A percentile compares a stretch with the other conserved stretches of the same genome.
Conservation (phyloP, 208 protist genomes). For the Herpetomonas samuelpessoai region DNA sequence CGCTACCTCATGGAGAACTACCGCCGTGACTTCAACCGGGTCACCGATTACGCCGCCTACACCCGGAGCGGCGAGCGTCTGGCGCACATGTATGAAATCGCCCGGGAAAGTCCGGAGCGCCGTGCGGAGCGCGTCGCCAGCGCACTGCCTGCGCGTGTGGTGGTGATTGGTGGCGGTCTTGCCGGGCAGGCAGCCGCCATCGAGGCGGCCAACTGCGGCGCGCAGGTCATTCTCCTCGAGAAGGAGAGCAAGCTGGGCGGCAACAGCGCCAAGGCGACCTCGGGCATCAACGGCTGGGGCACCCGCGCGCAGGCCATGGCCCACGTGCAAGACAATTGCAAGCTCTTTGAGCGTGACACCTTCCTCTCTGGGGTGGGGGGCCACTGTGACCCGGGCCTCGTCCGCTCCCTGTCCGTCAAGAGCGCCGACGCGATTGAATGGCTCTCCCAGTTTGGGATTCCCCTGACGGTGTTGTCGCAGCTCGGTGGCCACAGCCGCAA, state of each 20-base stretch:
- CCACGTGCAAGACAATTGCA: constrained; percentile 37
- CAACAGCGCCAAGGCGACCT: constrained; percentile 93
- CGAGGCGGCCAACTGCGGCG: constrained; percentile 56
- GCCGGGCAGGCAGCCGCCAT: constrained; percentile 58
- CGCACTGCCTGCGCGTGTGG: constrained; percentile 33
- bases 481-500: constrained; percentile 71
- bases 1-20: constrained; percentile 42
- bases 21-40: constrained; percentile 38
- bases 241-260: constrained; percentile 78
- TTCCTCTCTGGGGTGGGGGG: constrained; percentile 46
- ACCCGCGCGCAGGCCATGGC: constrained; percentile 65
- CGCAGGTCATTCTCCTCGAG: constrained; percentile 76
- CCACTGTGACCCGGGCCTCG: constrained; percentile 50
- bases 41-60: constrained; percentile 53
- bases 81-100: constrained; percentile 48
- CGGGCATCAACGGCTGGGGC: constrained; percentile 89
- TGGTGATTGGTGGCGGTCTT: constrained; percentile 69
- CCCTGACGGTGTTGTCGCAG: constrained; percentile 68
- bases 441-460: constrained; percentile 63
- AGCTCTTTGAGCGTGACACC: constrained; percentile 65
- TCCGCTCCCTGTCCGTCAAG: constrained; percentile 61
- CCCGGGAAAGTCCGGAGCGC: constrained; percentile 30
- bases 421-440: constrained; percentile 56
- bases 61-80: constrained; percentile 30
- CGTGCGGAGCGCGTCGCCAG: constrained; percentile 32